Percentiles rank a stretch among this genome's conserved stretches.
These are phyloP conservation scores for Aspergillus panamensis DNA, from an alignment of 495 filamentous ascomycete species.

Conservation along the genomic window DNA sequence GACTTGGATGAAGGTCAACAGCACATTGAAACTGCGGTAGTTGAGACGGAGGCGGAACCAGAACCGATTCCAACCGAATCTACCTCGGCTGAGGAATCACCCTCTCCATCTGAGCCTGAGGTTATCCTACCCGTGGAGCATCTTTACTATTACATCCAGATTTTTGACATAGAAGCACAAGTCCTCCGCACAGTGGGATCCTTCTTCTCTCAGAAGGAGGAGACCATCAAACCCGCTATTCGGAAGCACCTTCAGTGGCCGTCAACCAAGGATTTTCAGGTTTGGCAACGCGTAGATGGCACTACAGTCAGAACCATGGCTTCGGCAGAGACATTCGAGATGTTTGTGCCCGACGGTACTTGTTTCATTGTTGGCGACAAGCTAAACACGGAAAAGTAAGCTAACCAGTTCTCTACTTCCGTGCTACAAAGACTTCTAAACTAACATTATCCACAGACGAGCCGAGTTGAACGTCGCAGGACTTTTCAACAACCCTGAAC, in stretches of 20 bases:
- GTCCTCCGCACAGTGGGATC: slow-evolving; percentile 50
- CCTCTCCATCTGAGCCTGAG: slow-evolving; percentile 16
- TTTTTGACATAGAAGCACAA: slow-evolving; percentile 50
- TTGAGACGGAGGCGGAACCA: background rate
- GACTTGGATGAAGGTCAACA: slow-evolving; percentile 14
- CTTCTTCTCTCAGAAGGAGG: slow-evolving; percentile 43
- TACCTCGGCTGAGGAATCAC: slow-evolving; percentile 2
- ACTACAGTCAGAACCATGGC: slow-evolving; percentile 40
- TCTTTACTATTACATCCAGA: slow-evolving; percentile 49
- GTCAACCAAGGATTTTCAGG: slow-evolving; percentile 39
- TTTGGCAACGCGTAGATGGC: slow-evolving; percentile 45
- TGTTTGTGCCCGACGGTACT: slow-evolving; percentile 37
- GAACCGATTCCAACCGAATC: background rate
- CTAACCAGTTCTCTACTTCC: background rate
- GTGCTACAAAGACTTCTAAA: background rate
- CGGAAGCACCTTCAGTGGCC: slow-evolving; percentile 41
- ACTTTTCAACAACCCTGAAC: slow-evolving; percentile 44
- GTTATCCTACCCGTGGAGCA: slow-evolving; percentile 34
- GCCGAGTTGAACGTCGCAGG: slow-evolving; percentile 37
- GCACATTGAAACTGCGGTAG: background rate
- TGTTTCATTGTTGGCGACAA: slow-evolving; percentile 47
- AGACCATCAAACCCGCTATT: slow-evolving; percentile 44
- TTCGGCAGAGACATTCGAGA: slow-evolving; percentile 39
- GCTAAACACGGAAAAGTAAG: slow-evolving; percentile 40
- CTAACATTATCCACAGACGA: slow-evolving; percentile 26